Evolutionary conservation across 208 protist genomes (phyloP), one percentile per base, ranked within the genome.

Genomic region (Blastocrithidia nonstop): DNA sequence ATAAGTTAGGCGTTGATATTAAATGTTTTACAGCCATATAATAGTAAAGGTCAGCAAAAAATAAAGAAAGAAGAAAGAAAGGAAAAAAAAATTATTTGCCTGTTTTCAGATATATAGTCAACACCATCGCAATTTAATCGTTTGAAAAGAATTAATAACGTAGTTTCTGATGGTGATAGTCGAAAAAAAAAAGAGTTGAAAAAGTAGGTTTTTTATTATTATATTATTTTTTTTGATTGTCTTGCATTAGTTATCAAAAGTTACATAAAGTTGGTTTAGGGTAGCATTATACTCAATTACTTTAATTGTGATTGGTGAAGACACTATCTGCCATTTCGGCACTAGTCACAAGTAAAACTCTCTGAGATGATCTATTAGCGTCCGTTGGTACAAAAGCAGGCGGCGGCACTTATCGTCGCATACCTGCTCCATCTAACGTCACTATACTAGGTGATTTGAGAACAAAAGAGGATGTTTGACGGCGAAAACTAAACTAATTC

Each of bases 1-100:
- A n/a, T n/a, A n/a, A n/a, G n/a, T n/a, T n/a, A n/a, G n/a, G n/a
- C n/a, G n/a, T n/a, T n/a, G n/a, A n/a, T n/a, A n/a, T n/a, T n/a
- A n/a, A n/a, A n/a, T n/a, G n/a, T n/a, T n/a, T n/a, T n/a, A n/a
- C n/a, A n/a, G n/a, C n/a, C n/a, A n/a, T n/a, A 7, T 24, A 17
- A 7, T 28, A 28, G 21, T 24, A 22, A 1, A 38, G 32, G 19
- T 11, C 20, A 3, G 20, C 27, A 15, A 43, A 43, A 24, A 35
- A 45, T 23, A 23, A 52, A 36, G 36, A 44, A 40, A 43, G 2
- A 41, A 45, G 41, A 44, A 11, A 25, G 15, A 25, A 45, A 57
- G 35, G 16, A 15, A 31, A 11, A 26, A 36, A 20, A 31, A 20
- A 13, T 11, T 17, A 1, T 27, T 8, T 40, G 25, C 5, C 11